phyloP scores from a whole-genome alignment of 805 yeast species.

The Metschnikowia chrysomelidarum region DNA sequence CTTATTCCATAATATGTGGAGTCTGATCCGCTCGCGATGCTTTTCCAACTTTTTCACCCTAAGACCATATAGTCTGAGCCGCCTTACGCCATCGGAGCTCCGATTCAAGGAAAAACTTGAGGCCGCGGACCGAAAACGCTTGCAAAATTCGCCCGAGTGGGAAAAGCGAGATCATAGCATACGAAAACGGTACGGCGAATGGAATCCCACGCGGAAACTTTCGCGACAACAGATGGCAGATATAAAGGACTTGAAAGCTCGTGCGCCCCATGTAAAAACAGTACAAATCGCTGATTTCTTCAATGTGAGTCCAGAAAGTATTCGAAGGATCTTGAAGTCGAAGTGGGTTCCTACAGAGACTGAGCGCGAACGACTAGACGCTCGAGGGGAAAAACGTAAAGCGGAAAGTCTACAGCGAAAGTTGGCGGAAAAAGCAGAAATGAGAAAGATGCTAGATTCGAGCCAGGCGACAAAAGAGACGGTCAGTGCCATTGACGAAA shows the following conservation, averaged over 20 bases:
- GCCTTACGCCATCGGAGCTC: slow-evolving; percentile 13
- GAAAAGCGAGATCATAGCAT: slow-evolving; percentile 63
- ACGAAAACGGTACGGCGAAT: slow-evolving; percentile 57
- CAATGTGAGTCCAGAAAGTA: slow-evolving; percentile 75
- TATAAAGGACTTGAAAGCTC: slow-evolving; percentile 52
- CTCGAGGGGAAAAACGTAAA: slow-evolving; percentile 47
- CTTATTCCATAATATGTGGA: too few species aligned
- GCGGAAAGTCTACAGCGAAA: slow-evolving; percentile 17
- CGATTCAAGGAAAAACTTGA: slow-evolving; percentile 18
- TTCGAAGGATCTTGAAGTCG: slow-evolving; percentile 74
- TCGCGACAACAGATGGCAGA: slow-evolving; percentile 69
- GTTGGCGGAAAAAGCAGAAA: slow-evolving; percentile 9
- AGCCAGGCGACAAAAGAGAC: neutral
- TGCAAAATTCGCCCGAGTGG: slow-evolving; percentile 51
- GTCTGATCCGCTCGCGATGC: slow-evolving; percentile 2
- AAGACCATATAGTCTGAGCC: slow-evolving; percentile 2
- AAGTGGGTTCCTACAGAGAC: slow-evolving; percentile 67
- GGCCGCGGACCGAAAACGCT: slow-evolving; percentile 40
- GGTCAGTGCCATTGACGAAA: neutral
- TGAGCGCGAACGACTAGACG: slow-evolving; percentile 45
- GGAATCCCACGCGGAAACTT: slow-evolving; percentile 69
- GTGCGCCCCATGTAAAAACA: slow-evolving; percentile 60
- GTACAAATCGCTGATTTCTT: slow-evolving; percentile 61
- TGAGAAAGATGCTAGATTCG: too few species aligned
- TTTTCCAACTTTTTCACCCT: neutral